A percentile compares a stretch with the other conserved stretches of the same genome.
phyloP scores from a whole-genome alignment of 148 eudicot species.

The Chenopodium album region DNA sequence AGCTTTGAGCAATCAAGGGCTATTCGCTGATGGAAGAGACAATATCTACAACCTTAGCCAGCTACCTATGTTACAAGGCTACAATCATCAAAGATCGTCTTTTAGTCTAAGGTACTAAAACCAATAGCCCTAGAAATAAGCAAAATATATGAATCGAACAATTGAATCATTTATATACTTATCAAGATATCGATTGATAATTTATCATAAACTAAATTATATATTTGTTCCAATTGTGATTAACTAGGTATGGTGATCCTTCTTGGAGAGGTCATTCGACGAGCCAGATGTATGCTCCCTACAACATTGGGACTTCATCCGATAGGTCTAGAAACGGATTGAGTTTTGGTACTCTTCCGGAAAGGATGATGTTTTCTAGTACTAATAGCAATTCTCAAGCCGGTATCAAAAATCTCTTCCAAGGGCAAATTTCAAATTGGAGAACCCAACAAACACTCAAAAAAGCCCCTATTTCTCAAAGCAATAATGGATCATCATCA shows the following conservation, averaged over 20 bases:
- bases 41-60: conserved; percentile 70
- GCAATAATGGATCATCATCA: conserved; percentile 1
- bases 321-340: conserved; percentile 8
- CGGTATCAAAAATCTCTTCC: conserved; percentile 16
- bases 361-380: conserved; percentile 6
- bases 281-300: conserved; percentile 24
- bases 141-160: not conserved
- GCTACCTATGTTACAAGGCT: conserved; percentile 66
- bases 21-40: conserved; percentile 51
- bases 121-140: not conserved
- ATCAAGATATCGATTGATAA: not conserved
- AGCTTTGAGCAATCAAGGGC: conserved; percentile 49
- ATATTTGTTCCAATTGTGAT: not conserved
- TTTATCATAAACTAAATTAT: not conserved
- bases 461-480: conserved; percentile 10
- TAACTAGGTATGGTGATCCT: conserved; percentile 33
- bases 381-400: conserved; percentile 3
- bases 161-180: not conserved
- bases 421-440: conserved; percentile 31
- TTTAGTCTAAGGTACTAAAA: conserved; percentile 50
- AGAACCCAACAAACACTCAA: conserved; percentile 20
- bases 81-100: conserved; percentile 43
- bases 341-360: conserved; percentile 9
- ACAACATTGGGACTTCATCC: conserved; percentile 20
- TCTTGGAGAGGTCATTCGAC: conserved; percentile 31